Base-by-base conservation (phyloP, 2,329 filamentous ascomycete genomes). In the Didymosphaeria variabile region DNA sequence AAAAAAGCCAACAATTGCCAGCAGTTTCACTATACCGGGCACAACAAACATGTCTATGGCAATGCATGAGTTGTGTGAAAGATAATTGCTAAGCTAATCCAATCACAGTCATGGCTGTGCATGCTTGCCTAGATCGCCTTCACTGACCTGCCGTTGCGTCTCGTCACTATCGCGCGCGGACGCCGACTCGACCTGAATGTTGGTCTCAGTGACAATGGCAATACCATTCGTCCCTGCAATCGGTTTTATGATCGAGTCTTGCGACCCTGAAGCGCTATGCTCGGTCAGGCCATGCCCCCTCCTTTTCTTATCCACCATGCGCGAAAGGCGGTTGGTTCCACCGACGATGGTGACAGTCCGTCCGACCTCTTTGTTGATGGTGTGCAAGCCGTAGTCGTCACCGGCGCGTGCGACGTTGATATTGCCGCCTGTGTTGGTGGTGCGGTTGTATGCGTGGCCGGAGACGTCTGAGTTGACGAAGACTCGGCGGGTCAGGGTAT, bases 401-500 rank as follows among this genome's bases (percentile, higher is more conserved):
- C 72, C 70, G 19, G 73, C 68, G 5, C 70, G 71, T 3, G 66
- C 63, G 6, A 66, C 63, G 45, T 61, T 63, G 7, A 68, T 29
- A 29, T 40, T 40, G 38, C 38, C 63, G 49, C 66, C 65, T 26
- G 70, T 71, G 23, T 67, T 61, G 7, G 66, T 63, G 5, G 68
- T 67, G 50, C 60, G 68, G 53, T 67, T 68, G 58, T 74, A 72
- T 3, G 71, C 63, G 26, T 64, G 65, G n/a, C 66, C 62, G 6
- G 71, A 72, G 12, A 76, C 46, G n/a, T 78, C 70, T 59, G 71
- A 67, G 12, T 71, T 69, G 26, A 78, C 71, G 26, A 82, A 66
- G 5, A 80, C 69, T 9, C 79, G 74, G 5, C 80, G 77, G 1
- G 80, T 82, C 10, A 81, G 60, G 0, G 80, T 70, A 62, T 82